Percentiles rank a stretch among this genome's conserved stretches.
These are phyloP conservation scores for Biscogniauxia sp. DNA, from an alignment of 2,329 filamentous ascomycete genomes.

Conservation along the genomic window DNA sequence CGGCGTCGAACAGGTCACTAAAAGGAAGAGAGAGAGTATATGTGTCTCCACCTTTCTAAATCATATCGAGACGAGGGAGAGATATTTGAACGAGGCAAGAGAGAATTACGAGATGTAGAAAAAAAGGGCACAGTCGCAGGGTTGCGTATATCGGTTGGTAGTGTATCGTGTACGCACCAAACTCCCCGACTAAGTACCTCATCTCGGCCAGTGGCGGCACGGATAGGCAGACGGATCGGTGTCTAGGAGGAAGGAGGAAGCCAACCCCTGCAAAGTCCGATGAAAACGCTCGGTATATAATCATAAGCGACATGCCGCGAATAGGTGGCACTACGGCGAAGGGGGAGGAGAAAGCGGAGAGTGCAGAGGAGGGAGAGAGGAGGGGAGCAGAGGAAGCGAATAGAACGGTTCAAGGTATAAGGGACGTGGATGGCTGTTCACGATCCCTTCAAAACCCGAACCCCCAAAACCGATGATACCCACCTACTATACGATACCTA, in stretches of 20 bases:
- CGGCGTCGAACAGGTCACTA: neutral
- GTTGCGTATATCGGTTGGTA: too few relatives aligned
- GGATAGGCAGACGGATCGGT: neutral
- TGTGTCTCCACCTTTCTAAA: too few relatives aligned
- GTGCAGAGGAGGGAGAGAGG: neutral
- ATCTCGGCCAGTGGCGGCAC: neutral
- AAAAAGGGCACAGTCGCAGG: neutral
- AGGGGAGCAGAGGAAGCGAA: slow-evolving; percentile 18
- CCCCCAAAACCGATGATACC: neutral
- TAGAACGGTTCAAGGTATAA: neutral
- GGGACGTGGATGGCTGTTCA: neutral
- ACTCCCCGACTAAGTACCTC: neutral
- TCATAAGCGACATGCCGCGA: slow-evolving; percentile 23
- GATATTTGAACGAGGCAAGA: neutral
- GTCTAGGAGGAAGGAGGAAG: neutral
- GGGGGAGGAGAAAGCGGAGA: neutral
- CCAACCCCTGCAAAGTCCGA: neutral
- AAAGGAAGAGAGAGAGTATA: neutral
- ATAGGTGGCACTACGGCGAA: neutral
- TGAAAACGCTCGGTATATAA: neutral
- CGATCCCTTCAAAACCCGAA: neutral
- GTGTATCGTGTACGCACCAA: neutral
- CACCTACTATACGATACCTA: neutral
- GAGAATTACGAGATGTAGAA: neutral
- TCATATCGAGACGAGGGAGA: neutral